Conservation (phyloP, 2,329 filamentous ascomycete species). For the Alternaria dauci region DNA sequence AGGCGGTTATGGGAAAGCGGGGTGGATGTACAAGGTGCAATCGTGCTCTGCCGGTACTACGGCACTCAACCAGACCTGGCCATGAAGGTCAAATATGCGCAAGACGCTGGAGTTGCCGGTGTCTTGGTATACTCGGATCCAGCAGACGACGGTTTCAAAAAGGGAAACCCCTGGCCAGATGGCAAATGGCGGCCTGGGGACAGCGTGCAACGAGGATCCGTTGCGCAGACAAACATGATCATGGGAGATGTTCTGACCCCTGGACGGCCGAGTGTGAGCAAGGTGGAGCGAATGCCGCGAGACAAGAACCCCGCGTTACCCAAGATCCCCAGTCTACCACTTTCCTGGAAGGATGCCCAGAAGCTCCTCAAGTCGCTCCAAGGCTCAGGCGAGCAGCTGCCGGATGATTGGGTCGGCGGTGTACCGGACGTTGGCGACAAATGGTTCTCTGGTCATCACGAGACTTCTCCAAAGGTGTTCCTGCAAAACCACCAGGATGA, state of each 20-base stretch:
- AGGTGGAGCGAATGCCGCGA: slow-evolving; percentile 70
- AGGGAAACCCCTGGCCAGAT: slow-evolving; percentile 75
- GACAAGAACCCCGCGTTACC: slow-evolving; percentile 76
- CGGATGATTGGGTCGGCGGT: slow-evolving; percentile 76
- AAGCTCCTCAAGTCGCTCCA: slow-evolving; percentile 77
- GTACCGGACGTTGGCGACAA: slow-evolving; percentile 73
- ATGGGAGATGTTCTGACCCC: slow-evolving; percentile 93
- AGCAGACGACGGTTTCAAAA: slow-evolving; percentile 79
- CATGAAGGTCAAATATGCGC: slow-evolving; percentile 88
- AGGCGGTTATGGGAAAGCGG: slow-evolving; percentile 73
- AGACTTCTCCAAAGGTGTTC: slow-evolving; percentile 76
- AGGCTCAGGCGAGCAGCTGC: slow-evolving; percentile 74
- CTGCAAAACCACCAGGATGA: slow-evolving; percentile 90
- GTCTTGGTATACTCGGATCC: slow-evolving; percentile 95
- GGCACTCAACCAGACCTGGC: slow-evolving; percentile 76
- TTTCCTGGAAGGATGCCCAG: slow-evolving; percentile 90
- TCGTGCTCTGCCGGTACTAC: slow-evolving; percentile 83
- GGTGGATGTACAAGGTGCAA: slow-evolving; percentile 77
- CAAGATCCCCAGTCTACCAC: slow-evolving; percentile 86
- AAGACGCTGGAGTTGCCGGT: slow-evolving; percentile 83
- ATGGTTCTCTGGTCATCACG: slow-evolving; percentile 83
- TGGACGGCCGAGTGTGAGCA: slow-evolving; percentile 77
- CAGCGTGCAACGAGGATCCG: slow-evolving; percentile 81
- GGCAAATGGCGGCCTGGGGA: slow-evolving; percentile 83
- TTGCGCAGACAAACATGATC: slow-evolving; percentile 82